Base-by-base conservation (phyloP, 2,329 filamentous ascomycete genomes). In the Hypoxylon sp. region DNA sequence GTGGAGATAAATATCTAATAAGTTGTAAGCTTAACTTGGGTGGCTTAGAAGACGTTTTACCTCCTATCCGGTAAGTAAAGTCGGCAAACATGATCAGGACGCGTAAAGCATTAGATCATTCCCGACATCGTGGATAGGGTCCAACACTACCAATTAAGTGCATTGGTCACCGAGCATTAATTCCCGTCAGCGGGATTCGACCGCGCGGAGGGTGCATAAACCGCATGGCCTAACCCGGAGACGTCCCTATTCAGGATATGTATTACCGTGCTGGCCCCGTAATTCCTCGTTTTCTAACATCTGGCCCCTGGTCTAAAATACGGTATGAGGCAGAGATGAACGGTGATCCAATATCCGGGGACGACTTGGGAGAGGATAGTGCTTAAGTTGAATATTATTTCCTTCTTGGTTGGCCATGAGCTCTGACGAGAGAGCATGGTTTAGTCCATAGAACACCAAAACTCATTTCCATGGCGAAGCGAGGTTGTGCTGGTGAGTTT, bases 151-250 rank as follows among this genome's bases (percentile, higher is more conserved):
- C 35, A 45, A 41, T 42, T 36, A 37, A 12, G 31, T 44, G 9
- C 37, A 27, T 32, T 16, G 20, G 16, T 26, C 30, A 52, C 17
- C 20, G 12, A 13, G 32, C 19, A 36, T 16, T 37, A 32, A 51
- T 27, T 52, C 44, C 53, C 48, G 43, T 23, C 23, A 6, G 35
- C 34, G 40, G 44, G 23, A 42, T 30, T 35, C 35, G 31, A 32
- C 45, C 50, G 25, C 50, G 23, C 45, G 26, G 31, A 49, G 13
- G 23, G n/a, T 31, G 30, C 30, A 21, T 49, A 13, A 34, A 45
- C 48, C 37, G 37, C 44, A 37, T 54, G 16, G 38, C 44, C 27
- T 30, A 41, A 38, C 20, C 27, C 46, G 50, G 51, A 55, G 42
- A 40, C 34, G 45, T 37, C 42, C 13, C 42, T 35, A 34, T 37